Conservation (phyloP, 228 moss, liverwort and hornwort genomes). For the Sphagnum magellanicum region DNA sequence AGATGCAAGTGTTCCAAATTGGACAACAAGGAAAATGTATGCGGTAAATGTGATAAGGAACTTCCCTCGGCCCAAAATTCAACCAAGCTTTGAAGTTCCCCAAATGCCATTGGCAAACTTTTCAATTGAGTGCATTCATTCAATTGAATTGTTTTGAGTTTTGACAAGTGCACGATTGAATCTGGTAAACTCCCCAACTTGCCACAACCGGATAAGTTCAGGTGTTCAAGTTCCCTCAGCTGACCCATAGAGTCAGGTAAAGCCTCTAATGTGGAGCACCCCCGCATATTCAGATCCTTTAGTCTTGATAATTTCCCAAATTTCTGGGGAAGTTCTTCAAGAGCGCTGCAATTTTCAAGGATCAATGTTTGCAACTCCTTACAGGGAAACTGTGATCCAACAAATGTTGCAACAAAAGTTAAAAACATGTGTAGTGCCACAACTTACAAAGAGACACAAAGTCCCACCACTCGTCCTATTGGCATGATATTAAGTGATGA, state of each 20-base stretch:
- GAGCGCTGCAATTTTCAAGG: slow-evolving; percentile 12
- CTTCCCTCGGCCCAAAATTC: slow-evolving; percentile 2
- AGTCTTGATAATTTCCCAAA: slow-evolving; percentile 7
- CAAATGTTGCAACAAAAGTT: no score
- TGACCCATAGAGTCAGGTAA: slow-evolving; percentile 6
- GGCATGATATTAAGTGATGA: no score
- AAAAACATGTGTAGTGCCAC: no score
- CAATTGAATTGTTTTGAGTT: slow-evolving; percentile 6
- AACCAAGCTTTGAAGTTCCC: slow-evolving; percentile 7
- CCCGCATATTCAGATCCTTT: slow-evolving; percentile 8
- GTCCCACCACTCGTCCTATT: no score
- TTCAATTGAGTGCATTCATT: slow-evolving; percentile 6
- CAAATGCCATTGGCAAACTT: background rate
- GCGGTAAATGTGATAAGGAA: background rate
- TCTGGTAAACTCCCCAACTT: slow-evolving; percentile 8
- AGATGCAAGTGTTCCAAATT: background rate
- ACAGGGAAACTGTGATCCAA: no score
- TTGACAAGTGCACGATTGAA: slow-evolving; percentile 1
- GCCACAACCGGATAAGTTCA: slow-evolving; percentile 9
- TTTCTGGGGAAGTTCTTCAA: slow-evolving; percentile 8
- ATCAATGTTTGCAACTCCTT: slow-evolving; percentile 7
- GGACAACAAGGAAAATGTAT: background rate
- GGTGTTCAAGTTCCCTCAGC: slow-evolving; percentile 4
- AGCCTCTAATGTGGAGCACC: background rate
- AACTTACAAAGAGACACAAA: no score